These are phyloP conservation scores for Plasmodium cynomolgi DNA, from an alignment of 169 alveolate genomes.

Conservation along the genomic window DNA sequence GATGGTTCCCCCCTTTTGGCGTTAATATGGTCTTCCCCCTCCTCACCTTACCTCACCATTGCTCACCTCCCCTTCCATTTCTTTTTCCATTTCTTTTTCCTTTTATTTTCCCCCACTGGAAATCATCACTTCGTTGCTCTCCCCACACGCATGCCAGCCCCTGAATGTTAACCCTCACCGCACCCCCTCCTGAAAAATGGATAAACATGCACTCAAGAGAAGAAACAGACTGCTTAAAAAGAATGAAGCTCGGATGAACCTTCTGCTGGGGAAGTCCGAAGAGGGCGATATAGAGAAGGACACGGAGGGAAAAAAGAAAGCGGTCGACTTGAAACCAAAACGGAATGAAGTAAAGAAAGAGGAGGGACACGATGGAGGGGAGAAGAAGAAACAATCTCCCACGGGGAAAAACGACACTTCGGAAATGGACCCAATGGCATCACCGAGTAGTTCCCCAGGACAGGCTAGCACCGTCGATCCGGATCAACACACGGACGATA, in stretches of 20 bases:
- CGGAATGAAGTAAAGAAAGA: not conserved
- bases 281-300: not conserved
- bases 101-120: not conserved
- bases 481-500: not conserved
- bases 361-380: not conserved
- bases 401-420: not conserved
- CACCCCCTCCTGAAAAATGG: slow-evolving; percentile 8
- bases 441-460: not conserved
- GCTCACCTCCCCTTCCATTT: not conserved
- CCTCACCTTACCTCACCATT: not conserved
- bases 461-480: not conserved
- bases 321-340: not conserved
- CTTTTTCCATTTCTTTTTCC: not conserved
- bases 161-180: not conserved
- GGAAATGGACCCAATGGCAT: not conserved
- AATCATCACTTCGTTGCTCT: not conserved
- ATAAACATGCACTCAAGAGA: slow-evolving; percentile 30
- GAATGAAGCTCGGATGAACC: slow-evolving; percentile 60
- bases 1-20: not conserved
- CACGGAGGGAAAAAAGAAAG: not conserved
- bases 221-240: slow-evolving; percentile 63
- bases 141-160: not conserved
- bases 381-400: not conserved
- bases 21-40: not conserved
- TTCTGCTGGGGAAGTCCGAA: slow-evolving; percentile 24